These are phyloP conservation scores for Cylindrotheca closterium DNA, from an alignment of 108 stramenopile genomes.

Conservation along the genomic window DNA sequence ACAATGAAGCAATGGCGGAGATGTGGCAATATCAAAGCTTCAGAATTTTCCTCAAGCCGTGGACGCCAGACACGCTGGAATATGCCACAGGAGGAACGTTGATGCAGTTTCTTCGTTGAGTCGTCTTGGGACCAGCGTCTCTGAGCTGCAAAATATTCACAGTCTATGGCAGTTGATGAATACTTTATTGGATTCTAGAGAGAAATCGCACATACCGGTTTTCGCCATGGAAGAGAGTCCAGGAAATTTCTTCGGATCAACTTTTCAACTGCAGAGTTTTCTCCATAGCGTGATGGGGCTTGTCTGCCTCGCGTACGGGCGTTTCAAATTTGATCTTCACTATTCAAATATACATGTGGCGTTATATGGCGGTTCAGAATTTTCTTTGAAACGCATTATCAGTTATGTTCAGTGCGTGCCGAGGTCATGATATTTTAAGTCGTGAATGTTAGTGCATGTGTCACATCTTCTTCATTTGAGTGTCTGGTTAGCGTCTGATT, in stretches of 20 bases:
- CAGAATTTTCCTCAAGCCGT: conserved; percentile 1
- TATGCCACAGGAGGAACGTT: neutral
- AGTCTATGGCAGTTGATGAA: neutral
- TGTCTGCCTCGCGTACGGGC: too few relatives aligned
- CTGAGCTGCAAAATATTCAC: neutral
- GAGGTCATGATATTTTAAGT: too few relatives aligned
- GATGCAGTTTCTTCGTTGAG: neutral
- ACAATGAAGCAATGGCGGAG: neutral
- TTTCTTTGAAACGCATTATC: too few relatives aligned
- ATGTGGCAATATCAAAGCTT: neutral
- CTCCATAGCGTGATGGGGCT: too few relatives aligned
- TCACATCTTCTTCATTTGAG: too few relatives aligned
- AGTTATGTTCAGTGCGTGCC: too few relatives aligned
- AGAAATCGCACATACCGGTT: neutral
- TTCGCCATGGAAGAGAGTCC: neutral
- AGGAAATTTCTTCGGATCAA: conserved; percentile 1
- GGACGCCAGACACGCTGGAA: conserved; percentile 1
- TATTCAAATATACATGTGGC: too few relatives aligned
- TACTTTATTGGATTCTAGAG: neutral
- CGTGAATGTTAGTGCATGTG: too few relatives aligned
- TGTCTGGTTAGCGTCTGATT: too few relatives aligned
- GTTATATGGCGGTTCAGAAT: too few relatives aligned
- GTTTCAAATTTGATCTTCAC: too few relatives aligned
- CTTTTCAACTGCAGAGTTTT: too few relatives aligned
- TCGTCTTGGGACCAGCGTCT: neutral